Conservation (phyloP, 768 basidiomycete genomes). For the Tulasnella sp. region DNA sequence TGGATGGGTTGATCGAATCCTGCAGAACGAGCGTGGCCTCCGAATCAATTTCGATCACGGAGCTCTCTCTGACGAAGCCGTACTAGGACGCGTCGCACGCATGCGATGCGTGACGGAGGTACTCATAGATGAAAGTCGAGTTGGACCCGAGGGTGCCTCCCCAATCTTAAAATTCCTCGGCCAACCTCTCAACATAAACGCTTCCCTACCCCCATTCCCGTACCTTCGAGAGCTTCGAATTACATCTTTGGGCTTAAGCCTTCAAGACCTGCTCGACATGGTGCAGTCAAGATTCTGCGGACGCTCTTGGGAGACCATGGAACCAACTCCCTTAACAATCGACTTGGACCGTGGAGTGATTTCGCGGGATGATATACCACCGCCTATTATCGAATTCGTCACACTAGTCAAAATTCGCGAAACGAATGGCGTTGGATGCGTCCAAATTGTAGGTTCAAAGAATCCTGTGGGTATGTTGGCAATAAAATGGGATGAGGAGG, state of each 20-base stretch:
- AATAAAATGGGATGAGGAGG: background rate
- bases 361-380: too few species aligned
- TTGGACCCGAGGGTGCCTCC: background rate
- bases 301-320: background rate
- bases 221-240: background rate
- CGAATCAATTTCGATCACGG: background rate
- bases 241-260: background rate
- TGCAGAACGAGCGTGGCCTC: background rate
- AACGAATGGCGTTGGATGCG: background rate
- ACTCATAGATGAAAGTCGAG: background rate
- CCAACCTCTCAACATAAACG: background rate
- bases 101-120: background rate
- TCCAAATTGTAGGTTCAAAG: background rate
- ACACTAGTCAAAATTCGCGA: background rate
- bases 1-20: background rate
- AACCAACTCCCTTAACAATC: background rate
- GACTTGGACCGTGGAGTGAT: background rate
- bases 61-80: background rate
- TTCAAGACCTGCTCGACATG: background rate
- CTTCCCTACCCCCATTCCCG: background rate
- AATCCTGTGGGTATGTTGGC: background rate
- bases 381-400: background rate
- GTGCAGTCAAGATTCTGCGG: background rate
- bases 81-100: background rate
- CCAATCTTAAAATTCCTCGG: background rate